phyloP scores from a whole-genome alignment of 495 filamentous ascomycete species.

The Neurospora sp. region DNA sequence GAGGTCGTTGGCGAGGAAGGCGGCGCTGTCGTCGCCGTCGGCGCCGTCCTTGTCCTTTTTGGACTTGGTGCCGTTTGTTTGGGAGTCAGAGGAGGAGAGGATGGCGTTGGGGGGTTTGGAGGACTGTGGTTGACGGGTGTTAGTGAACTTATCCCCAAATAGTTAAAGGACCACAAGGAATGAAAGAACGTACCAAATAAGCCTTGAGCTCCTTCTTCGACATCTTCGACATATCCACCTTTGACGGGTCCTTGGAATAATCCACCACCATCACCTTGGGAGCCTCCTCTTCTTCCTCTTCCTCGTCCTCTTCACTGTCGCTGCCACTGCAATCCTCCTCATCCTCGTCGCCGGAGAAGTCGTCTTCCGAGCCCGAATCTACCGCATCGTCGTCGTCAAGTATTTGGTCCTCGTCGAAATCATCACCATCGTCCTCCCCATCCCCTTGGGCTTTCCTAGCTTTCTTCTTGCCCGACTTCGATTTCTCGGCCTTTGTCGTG shows the following conservation, averaged over 20 bases:
- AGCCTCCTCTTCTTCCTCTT: constrained; percentile 13
- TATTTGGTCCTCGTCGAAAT: constrained; percentile 16
- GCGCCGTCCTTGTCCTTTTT: constrained; percentile 27
- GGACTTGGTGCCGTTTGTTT: constrained; percentile 16
- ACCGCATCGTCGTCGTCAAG: constrained; percentile 5
- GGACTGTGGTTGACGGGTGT: constrained; percentile 32
- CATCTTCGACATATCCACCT: constrained; percentile 32
- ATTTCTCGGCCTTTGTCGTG: constrained; percentile 11
- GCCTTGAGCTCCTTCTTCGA: constrained; percentile 62
- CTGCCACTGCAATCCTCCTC: constrained; percentile 2
- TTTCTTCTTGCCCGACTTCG: constrained; percentile 15
- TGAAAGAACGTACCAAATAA: constrained; percentile 53
- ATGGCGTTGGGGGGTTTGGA: constrained; percentile 30
- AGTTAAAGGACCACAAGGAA: background rate
- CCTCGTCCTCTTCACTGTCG: constrained; percentile 2
- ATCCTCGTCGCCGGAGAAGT: constrained; percentile 42
- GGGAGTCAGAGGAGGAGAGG: constrained; percentile 10
- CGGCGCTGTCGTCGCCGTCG: constrained; percentile 39
- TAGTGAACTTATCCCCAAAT: constrained; percentile 3
- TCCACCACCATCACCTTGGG: constrained; percentile 54
- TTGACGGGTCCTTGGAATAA: constrained; percentile 28
- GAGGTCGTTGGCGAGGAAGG: constrained; percentile 76
- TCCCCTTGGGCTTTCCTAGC: constrained; percentile 11
- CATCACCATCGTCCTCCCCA: constrained; percentile 21
- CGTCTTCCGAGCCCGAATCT: constrained; percentile 50